phyloP scores from a whole-genome alignment of 805 yeast species.

The Cyberlindnera japonica region DNA sequence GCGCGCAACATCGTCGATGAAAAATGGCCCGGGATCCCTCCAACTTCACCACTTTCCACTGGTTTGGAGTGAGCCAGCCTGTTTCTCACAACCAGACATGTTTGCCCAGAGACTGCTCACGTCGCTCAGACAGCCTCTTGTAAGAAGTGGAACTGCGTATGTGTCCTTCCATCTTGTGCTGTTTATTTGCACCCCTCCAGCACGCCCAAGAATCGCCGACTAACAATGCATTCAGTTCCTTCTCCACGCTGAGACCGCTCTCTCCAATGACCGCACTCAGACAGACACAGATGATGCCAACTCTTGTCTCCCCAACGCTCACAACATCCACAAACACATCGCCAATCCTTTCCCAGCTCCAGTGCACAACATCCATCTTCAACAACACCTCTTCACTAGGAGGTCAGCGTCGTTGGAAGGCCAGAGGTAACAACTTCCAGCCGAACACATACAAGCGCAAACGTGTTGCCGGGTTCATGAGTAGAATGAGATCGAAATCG shows the following conservation, averaged over 20 bases:
- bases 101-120: conserved; percentile 11
- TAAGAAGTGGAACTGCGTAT: conserved; percentile 9
- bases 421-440: conserved; percentile 93
- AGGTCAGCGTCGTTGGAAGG: conserved; percentile 67
- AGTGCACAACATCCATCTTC: conserved; percentile 25
- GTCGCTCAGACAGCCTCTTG: conserved; percentile 8
- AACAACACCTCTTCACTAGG: conserved; percentile 31
- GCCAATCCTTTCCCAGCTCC: conserved; percentile 12
- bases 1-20: conserved; percentile 3
- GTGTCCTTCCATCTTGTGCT: conserved; percentile 1
- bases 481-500: conserved; percentile 66
- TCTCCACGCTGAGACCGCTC: conserved; percentile 19
- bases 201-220: no score
- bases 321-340: conserved; percentile 17
- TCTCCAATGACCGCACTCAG: conserved; percentile 23
- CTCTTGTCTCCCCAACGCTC: conserved; percentile 24
- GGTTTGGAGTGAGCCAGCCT: neutral
- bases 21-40: no score
- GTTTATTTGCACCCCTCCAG: neutral
- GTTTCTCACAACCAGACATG: conserved; percentile 1
- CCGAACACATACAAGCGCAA: conserved; percentile 90
- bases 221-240: conserved; percentile 12
- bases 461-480: conserved; percentile 84
- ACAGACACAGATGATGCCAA: conserved; percentile 18
- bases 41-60: neutral